phyloP scores from a whole-genome alignment of 202 grass and related monocot species.

The Sporobolus alterniflorus region DNA sequence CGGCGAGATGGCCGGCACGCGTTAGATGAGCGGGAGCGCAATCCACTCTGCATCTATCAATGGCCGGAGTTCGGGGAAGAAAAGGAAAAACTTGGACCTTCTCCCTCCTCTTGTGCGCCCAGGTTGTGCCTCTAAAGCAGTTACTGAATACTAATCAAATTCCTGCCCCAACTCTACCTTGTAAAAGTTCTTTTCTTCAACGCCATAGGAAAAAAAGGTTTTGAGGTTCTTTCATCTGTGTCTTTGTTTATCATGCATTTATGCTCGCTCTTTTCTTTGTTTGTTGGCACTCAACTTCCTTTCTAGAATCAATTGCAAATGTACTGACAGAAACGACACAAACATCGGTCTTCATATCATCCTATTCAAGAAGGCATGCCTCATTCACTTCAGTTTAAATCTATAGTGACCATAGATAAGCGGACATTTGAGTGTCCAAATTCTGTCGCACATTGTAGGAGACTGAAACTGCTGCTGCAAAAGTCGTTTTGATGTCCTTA shows the following conservation, averaged over 20 bases:
- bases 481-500: constrained; percentile 72
- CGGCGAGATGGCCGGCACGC: no score
- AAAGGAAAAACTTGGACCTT: no score
- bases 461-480: constrained; percentile 73
- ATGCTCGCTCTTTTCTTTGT: constrained; percentile 21
- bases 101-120: no score
- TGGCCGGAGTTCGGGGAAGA: no score
- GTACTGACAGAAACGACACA: constrained; percentile 69
- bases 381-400: constrained; percentile 62
- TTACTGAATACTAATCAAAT: background rate
- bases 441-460: constrained; percentile 58
- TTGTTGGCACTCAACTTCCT: constrained; percentile 38
- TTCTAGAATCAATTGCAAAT: constrained; percentile 70
- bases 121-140: background rate
- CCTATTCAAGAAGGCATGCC: constrained; percentile 32
- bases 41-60: no score
- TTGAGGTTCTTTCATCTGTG: background rate
- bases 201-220: background rate
- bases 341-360: constrained; percentile 51
- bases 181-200: constrained; percentile 8
- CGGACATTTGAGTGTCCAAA: constrained; percentile 65
- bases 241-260: background rate
- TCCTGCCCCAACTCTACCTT: background rate
- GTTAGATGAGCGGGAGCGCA: no score
- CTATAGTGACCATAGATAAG: constrained; percentile 65